Conservation (phyloP, 176 grass and related monocot species). For the Oryza coarctata region DNA sequence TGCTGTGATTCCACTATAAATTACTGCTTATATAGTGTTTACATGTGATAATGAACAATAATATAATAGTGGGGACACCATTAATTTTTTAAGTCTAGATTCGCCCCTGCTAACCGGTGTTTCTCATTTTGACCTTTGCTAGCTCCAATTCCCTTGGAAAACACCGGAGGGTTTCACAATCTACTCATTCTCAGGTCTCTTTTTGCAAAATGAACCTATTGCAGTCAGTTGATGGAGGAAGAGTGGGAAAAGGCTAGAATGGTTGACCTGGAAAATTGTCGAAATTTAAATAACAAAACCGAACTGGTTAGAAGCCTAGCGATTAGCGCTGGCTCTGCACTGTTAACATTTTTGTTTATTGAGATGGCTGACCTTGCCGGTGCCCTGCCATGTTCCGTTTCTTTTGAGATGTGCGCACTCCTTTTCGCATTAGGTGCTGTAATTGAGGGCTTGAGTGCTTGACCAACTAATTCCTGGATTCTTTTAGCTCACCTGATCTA, state of each 20-base stretch:
- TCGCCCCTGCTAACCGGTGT: neutral
- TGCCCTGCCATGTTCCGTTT: conserved; percentile 40
- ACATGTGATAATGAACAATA: too few species aligned
- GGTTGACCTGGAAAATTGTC: conserved; percentile 55
- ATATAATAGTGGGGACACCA: too few species aligned
- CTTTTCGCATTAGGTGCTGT: conserved; percentile 29
- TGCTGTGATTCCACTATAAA: too few species aligned
- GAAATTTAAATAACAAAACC: conserved; percentile 34
- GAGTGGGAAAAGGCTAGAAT: conserved; percentile 37
- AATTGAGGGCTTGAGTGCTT: conserved; percentile 12
- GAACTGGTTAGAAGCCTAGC: conserved; percentile 13
- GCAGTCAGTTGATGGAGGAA: neutral
- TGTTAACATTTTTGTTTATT: conserved; percentile 43
- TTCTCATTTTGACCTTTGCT: neutral
- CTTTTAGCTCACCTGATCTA: conserved; percentile 37
- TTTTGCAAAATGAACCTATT: neutral
- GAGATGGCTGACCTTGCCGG: conserved; percentile 15
- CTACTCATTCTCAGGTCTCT: neutral
- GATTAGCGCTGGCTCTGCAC: conserved; percentile 37
- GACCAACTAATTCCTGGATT: conserved; percentile 34
- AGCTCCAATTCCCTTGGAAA: neutral
- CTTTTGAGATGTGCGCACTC: conserved; percentile 51
- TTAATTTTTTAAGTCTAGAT: too few species aligned
- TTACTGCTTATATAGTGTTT: too few species aligned
- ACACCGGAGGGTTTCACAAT: neutral